Conservation (phyloP, 108 stramenopile genomes). For the Skeletonema costatum region DNA sequence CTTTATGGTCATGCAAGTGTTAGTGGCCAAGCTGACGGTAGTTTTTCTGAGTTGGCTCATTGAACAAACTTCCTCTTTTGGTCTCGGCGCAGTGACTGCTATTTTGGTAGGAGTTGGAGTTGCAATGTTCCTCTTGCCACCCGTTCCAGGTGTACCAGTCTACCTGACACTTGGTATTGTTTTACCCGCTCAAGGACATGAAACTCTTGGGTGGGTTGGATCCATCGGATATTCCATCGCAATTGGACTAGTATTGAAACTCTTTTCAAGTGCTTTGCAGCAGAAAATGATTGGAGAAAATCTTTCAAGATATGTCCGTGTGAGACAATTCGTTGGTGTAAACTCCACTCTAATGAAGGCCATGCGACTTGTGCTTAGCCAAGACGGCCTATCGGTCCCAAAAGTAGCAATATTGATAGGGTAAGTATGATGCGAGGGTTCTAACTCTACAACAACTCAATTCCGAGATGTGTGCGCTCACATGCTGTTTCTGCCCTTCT, state of each 20-base stretch:
- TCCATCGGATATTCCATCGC: constrained; percentile 44
- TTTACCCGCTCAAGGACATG: constrained; percentile 40
- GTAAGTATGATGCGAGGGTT: neutral
- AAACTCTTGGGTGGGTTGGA: constrained; percentile 40
- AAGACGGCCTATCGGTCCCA: constrained; percentile 46
- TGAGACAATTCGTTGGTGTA: constrained; percentile 56
- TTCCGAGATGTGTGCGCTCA: neutral
- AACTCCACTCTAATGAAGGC: constrained; percentile 57
- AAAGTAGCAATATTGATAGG: constrained; percentile 69
- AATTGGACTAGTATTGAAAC: constrained; percentile 52
- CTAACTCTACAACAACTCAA: neutral
- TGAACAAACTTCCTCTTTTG: constrained; percentile 23
- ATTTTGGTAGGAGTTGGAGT: constrained; percentile 50
- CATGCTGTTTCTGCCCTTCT: neutral
- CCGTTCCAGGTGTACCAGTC: constrained; percentile 67
- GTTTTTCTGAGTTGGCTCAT: constrained; percentile 52
- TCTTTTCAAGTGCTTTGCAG: constrained; percentile 55
- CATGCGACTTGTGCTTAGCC: constrained; percentile 47
- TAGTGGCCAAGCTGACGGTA: constrained; percentile 57
- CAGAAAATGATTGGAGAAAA: constrained; percentile 66
- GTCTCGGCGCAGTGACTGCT: constrained; percentile 36
- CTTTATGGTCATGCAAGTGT: constrained; percentile 49
- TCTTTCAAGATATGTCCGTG: constrained; percentile 38
- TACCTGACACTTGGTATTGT: constrained; percentile 64
- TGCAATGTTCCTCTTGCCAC: constrained; percentile 61